Evolutionary conservation across 257 asterid genomes (phyloP).

Genomic region (Paulownia fortunei): DNA sequence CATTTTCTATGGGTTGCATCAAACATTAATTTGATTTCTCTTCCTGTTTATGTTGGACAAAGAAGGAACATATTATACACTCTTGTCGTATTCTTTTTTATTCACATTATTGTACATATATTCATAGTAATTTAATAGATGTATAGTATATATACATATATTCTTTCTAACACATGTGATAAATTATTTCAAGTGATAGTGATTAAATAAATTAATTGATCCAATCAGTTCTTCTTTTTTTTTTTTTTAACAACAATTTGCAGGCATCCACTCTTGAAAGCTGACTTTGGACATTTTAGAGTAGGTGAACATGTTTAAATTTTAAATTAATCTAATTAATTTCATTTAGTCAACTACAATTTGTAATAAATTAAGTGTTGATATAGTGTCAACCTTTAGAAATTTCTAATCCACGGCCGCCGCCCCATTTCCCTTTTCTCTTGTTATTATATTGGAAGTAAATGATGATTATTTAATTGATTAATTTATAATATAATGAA

Average conservation of each 20-base stretch:
- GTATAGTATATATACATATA: too few species aligned
- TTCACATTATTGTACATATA: too few species aligned
- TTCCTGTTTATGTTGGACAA: background rate
- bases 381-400: background rate
- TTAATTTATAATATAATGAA: background rate
- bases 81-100: background rate
- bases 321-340: background rate
- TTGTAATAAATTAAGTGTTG: background rate
- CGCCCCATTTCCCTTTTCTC: slow-evolving; percentile 1
- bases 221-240: background rate
- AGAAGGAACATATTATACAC: background rate
- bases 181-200: background rate
- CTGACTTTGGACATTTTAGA: background rate
- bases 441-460: background rate
- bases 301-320: background rate
- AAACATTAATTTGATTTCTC: background rate
- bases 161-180: background rate
- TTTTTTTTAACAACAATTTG: background rate
- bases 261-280: background rate
- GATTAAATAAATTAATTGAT: background rate
- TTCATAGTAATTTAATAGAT: too few species aligned
- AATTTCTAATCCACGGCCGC: background rate
- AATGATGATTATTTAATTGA: background rate
- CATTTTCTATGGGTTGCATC: background rate
- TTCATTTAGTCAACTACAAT: background rate